Conservation (phyloP, 345 rosid genomes). For the Syzygium grande region DNA sequence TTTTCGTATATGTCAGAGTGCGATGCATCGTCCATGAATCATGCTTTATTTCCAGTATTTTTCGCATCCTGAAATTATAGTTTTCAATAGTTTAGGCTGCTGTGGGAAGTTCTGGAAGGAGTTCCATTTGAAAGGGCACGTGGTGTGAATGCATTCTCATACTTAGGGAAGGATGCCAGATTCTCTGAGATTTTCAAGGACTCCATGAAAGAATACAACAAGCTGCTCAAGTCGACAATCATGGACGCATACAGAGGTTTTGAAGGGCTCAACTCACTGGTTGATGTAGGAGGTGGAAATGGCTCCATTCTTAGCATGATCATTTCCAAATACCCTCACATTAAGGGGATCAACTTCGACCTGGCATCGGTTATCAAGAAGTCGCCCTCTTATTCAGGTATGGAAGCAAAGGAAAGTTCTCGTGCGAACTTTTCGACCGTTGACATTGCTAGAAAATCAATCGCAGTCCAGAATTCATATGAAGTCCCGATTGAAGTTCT, state of each 20-base stretch:
- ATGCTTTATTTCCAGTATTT: neutral
- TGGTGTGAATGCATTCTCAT: slow-evolving; percentile 16
- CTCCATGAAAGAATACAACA: slow-evolving; percentile 32
- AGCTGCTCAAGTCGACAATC: slow-evolving; percentile 22
- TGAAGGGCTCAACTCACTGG: slow-evolving; percentile 23
- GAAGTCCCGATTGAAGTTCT: neutral
- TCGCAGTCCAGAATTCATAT: neutral
- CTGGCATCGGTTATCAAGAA: slow-evolving; percentile 20
- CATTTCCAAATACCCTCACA: slow-evolving; percentile 25
- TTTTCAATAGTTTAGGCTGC: neutral
- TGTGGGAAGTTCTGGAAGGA: slow-evolving; percentile 15
- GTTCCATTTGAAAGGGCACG: slow-evolving; percentile 25
- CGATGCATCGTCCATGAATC: neutral
- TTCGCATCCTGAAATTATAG: neutral
- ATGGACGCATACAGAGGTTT: slow-evolving; percentile 32
- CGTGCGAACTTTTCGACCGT: neutral
- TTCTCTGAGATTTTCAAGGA: slow-evolving; percentile 17
- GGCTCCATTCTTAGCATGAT: slow-evolving; percentile 41
- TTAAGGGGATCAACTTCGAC: slow-evolving; percentile 46
- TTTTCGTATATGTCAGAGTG: neutral
- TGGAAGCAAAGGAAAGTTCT: neutral
- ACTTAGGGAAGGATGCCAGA: slow-evolving; percentile 21
- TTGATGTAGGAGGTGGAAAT: slow-evolving; percentile 53
- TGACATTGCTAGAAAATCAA: neutral
- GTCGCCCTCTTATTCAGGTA: slow-evolving; percentile 23